Evolutionary conservation across 1,284 basidiomycete species (phyloP), one percentile per base, ranked within the genome.

Genomic region (Cutaneotrichosporon sp.): DNA sequence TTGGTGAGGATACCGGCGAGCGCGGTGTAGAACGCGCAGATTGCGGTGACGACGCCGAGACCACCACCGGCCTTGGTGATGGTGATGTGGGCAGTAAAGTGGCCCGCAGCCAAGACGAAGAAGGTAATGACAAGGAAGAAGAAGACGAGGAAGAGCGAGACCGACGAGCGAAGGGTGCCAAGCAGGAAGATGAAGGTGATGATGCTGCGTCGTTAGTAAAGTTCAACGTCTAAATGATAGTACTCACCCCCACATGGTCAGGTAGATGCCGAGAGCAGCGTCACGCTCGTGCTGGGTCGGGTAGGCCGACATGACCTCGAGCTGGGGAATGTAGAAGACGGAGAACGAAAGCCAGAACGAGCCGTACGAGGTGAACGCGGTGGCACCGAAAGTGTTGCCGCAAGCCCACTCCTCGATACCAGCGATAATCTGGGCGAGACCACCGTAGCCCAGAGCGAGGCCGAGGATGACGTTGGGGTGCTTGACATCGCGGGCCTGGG

Each of bases 351-450:
- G 42, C 83, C 82, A 22, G 90, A 90, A 65, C 1, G 86, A 87
- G 63, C 90, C 91, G 72, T 90, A 94, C 1, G 87, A 88, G 0
- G 88, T 83, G 83, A 93, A 92, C 0, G 91, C 93, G 84, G 85
- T 82, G 18, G 81, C 61, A 69, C 82, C 84, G 66, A 86, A 86
- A 2, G 84, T 85, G 78, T 85, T 85, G 11, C 90, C 90, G 50
- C 85, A 83, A 1, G 89, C 89, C 77, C 92, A 92, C 75, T 85
- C 84, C 80, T 84, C 83, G 73, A 85, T 82, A 56, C 85, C 84
- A 2, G 84, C 84, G 26, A 86, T 77, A 60, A 86, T 67, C 73
- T 86, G 95, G 9, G 86, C 86, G 26, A 95, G 85, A 66, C 95
- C 95, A 64, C 93, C 94, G 67, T 86, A 86, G 76, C 86, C 89